Base-by-base conservation (phyloP, 768 basidiomycete species). In the Tylopilus sp. region DNA sequence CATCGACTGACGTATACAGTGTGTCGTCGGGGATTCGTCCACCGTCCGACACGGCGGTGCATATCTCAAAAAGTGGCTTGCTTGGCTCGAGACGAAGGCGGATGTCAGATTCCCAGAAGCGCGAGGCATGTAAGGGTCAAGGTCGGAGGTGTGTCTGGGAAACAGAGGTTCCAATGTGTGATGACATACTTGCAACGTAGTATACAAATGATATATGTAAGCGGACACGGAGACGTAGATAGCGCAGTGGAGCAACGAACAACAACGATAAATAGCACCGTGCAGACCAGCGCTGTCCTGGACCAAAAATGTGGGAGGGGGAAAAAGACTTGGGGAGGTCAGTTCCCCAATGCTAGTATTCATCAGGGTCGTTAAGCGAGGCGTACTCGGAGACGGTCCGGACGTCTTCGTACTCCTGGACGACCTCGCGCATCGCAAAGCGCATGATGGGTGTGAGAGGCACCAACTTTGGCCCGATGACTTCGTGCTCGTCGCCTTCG, bases 1-100 rank as follows among this genome's bases (percentile, higher is more conserved):
- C 4, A 47, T 9, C 18, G n/a, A n/a, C n/a, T n/a, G n/a, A n/a
- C n/a, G n/a, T n/a, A n/a, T n/a, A 33, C 51, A 95, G 91, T 95
- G 93, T 59, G 71, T 99, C 2, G 81, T 99, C 1, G 97, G 97
- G 1, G 97, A 99, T 66, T 95, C 93, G 0, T 87, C 86, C 2
- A 98, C 95, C 0, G 86, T 98, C 3, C 74, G 78, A 28, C 86
- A 95, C 60, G 95, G 95, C 6, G 83, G 90, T 21, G 63, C 74
- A 36, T 98, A 89, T 69, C 70, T 99, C 33, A 91, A 89, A 67
- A 80, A 80, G 53, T 99, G 97, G 97, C 79, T 97, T 58, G 72
- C 75, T 3, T 98, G 93, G 91, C 70, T 98, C 12, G 95, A 98
- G 57, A 75, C 75, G 8, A 83, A 95, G 60, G 94, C 92, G 20